Percentiles rank a stretch among this genome's conserved stretches.
Evolutionary conservation across 495 filamentous ascomycete genomes (phyloP).

Genomic region (Aspergillus bridgeri): DNA sequence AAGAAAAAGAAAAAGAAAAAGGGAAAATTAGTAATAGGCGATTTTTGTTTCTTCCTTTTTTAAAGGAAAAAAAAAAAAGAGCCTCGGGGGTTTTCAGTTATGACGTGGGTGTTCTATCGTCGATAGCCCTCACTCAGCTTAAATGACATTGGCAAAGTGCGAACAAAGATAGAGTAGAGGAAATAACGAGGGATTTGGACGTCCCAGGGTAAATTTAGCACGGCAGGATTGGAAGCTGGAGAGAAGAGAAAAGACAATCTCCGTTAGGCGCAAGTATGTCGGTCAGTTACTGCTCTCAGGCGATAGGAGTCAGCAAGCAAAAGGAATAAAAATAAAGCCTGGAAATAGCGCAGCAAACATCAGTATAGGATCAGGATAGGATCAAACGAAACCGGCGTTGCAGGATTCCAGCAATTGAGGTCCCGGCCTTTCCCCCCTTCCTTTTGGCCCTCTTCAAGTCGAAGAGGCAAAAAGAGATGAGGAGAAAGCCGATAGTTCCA

Average conservation of each 20-base stretch:
- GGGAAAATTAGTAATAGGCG: slow-evolving; percentile 10
- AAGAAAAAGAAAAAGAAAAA: slow-evolving; percentile 17
- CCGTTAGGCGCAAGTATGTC: slow-evolving; percentile 1
- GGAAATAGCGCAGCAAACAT: slow-evolving; percentile 17
- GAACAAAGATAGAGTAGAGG: neutral
- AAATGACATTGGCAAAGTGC: neutral
- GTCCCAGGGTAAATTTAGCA: neutral
- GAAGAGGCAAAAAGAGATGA: neutral
- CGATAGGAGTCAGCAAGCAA: slow-evolving; percentile 16
- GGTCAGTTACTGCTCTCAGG: slow-evolving; percentile 13
- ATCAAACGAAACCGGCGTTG: slow-evolving; percentile 13
- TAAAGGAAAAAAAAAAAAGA: slow-evolving; percentile 19
- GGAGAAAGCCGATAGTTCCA: neutral
- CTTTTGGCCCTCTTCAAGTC: neutral
- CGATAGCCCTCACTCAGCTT: neutral
- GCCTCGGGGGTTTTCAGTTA: slow-evolving; percentile 28
- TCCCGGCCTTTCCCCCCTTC: neutral
- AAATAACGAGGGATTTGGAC: neutral
- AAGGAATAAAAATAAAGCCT: slow-evolving; percentile 13
- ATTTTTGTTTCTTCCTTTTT: neutral
- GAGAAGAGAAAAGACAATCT: slow-evolving; percentile 5
- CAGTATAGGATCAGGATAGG: slow-evolving; percentile 15
- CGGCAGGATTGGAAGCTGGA: slow-evolving; percentile 6
- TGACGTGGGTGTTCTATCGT: slow-evolving; percentile 31
- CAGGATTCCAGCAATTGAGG: slow-evolving; percentile 3